Evolutionary conservation across 768 basidiomycete genomes (phyloP).

Genomic region (Rhodotorula babjevae): DNA sequence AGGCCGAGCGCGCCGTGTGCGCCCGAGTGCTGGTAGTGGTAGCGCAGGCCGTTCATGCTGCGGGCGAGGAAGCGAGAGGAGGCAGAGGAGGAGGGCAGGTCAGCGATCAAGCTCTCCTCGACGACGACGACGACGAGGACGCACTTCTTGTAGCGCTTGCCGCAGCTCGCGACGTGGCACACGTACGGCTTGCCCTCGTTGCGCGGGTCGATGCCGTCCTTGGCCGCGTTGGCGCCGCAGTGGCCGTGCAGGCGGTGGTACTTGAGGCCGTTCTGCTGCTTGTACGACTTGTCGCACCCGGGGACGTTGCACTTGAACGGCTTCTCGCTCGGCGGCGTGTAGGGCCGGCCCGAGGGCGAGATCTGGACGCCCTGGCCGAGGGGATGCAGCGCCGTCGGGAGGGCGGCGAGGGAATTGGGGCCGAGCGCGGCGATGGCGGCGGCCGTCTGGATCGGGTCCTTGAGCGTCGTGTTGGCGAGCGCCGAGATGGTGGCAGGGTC

Average conservation of each 20-base stretch:
- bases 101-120: too few relatives aligned
- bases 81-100: not conserved
- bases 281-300: slow-evolving; percentile 47
- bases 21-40: slow-evolving; percentile 94
- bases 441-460: slow-evolving; percentile 33
- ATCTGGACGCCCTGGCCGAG: slow-evolving; percentile 56
- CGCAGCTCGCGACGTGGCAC: slow-evolving; percentile 38
- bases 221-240: slow-evolving; percentile 38
- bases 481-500: slow-evolving; percentile 49
- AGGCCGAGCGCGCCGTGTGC: slow-evolving; percentile 89
- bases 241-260: slow-evolving; percentile 45
- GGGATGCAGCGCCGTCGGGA: slow-evolving; percentile 49
- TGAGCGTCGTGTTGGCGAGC: slow-evolving; percentile 46
- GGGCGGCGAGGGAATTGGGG: slow-evolving; percentile 25
- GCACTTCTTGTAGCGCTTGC: slow-evolving; percentile 68
- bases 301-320: slow-evolving; percentile 59
- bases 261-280: slow-evolving; percentile 47
- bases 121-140: slow-evolving; percentile 1
- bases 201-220: slow-evolving; percentile 16
- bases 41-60: slow-evolving; percentile 85
- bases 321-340: slow-evolving; percentile 54
- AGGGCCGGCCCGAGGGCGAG: slow-evolving; percentile 52
- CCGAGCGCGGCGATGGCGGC: slow-evolving; percentile 25
- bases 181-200: slow-evolving; percentile 40
- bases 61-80: not conserved